Conservation (phyloP, 352 stramenopile species). For the Globisporangium paroecandrum region DNA sequence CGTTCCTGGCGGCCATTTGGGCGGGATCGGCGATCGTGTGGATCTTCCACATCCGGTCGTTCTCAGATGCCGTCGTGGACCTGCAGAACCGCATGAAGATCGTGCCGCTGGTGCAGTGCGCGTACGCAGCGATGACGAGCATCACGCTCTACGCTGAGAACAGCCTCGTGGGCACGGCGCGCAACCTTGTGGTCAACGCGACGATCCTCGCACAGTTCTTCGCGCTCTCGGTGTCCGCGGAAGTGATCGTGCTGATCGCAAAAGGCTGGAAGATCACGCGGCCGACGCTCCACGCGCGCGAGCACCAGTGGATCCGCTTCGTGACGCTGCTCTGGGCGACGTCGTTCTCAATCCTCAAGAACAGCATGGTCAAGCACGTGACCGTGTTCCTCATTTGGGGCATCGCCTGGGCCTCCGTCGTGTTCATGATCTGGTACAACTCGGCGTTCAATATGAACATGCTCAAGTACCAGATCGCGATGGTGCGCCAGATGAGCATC, state of each 20-base stretch:
- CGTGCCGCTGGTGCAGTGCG: conserved; percentile 33
- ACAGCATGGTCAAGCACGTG: conserved; percentile 34
- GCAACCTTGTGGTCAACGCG: conserved; percentile 33
- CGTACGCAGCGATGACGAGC: conserved; percentile 30
- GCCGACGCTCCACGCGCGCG: conserved; percentile 31
- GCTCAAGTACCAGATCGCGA: conserved; percentile 61
- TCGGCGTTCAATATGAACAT: conserved; percentile 69
- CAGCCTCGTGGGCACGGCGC: conserved; percentile 30
- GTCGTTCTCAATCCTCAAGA: conserved; percentile 38
- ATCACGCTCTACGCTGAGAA: conserved; percentile 31
- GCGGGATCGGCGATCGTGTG: conserved; percentile 35
- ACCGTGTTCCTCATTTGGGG: conserved; percentile 52
- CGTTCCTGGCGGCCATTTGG: conserved; percentile 33
- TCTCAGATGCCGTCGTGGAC: conserved; percentile 41
- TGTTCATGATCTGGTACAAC: conserved; percentile 73
- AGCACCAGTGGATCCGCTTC: conserved; percentile 57
- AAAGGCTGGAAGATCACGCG: conserved; percentile 77
- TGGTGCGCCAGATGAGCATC: conserved; percentile 51
- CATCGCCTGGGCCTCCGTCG: conserved; percentile 44
- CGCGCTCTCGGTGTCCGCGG: conserved; percentile 41
- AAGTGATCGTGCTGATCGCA: conserved; percentile 52
- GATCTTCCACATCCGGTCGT: conserved; percentile 44
- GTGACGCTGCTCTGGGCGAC: conserved; percentile 50
- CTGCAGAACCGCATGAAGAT: conserved; percentile 58
- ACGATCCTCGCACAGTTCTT: conserved; percentile 39